Base-by-base conservation (phyloP, 2,329 filamentous ascomycete species). In the Xylariaceae sp. region DNA sequence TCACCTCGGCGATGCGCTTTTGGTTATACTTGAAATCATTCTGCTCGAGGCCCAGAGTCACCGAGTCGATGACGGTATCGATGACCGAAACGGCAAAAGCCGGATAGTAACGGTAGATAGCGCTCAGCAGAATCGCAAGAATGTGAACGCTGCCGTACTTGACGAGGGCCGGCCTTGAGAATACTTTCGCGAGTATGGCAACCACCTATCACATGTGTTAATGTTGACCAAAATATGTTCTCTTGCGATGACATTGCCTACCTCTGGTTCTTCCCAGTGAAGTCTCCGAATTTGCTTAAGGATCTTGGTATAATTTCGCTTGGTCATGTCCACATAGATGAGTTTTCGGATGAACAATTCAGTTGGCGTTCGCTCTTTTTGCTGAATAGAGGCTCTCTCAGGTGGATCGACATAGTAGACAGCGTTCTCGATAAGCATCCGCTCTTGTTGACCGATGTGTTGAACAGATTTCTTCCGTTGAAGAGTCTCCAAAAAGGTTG, bases 21-120 rank as follows among this genome's bases (percentile, higher is more conserved):
- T 98, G 93, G 60, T 95, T 96, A 68, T 89, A 94, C 57, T 94
- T 90, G 74, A 96, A 98, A 61, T 98, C 93, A 55, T 97, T 97
- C 53, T 90, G 81, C 64, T 98, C 93, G 2, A 98, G 73, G 1
- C 93, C 93, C 50, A 94, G 78, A 1, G 79, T 85, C 50, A 98
- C 85, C 4, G 87, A 85, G 64, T 98, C 94, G 13, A 97, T 73
- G 4, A 97, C 70, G 49, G 91, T 89, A 61, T 98, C 93, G 48
- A 98, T 88, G 36, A 96, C 83, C n/a, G 79, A 80, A 42, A 95
- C 85, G 15, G 90, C 87, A 57, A 98, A 98, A 9, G 84, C 82
- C 43, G 90, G 87, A 52, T 98, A 93, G 55, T 97, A 94, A 12
- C 90, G 83, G 60, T 94, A 90, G 32, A 98, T 74, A 2, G 89